Conservation (phyloP, 2,329 filamentous ascomycete genomes). For the Nigrograna mackinnonii region DNA sequence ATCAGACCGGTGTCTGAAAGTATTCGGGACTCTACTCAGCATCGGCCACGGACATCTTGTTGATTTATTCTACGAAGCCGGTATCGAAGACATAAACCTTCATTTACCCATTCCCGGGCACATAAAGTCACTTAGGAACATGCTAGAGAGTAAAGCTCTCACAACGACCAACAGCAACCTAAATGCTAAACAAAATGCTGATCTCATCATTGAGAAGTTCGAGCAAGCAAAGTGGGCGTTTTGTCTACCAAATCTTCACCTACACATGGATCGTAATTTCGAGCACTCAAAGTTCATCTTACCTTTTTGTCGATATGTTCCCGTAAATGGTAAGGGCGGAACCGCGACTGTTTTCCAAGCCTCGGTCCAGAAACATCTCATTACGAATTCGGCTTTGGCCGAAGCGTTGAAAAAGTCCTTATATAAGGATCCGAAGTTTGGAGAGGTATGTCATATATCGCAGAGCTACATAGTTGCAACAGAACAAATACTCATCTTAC, state of each 20-base stretch:
- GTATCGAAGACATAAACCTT: slow-evolving; percentile 17
- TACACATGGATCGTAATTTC: slow-evolving; percentile 10
- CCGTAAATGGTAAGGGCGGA: slow-evolving; percentile 28
- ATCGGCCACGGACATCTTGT: slow-evolving; percentile 19
- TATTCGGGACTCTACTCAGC: slow-evolving; percentile 27
- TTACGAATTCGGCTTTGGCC: slow-evolving; percentile 11
- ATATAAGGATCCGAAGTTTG: slow-evolving; percentile 12
- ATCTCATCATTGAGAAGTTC: slow-evolving; percentile 16
- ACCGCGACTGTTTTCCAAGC: slow-evolving; percentile 28
- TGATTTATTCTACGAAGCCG: slow-evolving; percentile 14
- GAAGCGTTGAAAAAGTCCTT: slow-evolving; percentile 6
- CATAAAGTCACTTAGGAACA: too few relatives aligned
- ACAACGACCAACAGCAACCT: background rate
- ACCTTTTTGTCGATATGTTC: slow-evolving; percentile 19
- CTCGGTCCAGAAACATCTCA: slow-evolving; percentile 18
- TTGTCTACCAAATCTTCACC: slow-evolving; percentile 15
- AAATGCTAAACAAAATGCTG: background rate
- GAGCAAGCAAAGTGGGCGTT: slow-evolving; percentile 23
- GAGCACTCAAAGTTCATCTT: slow-evolving; percentile 15
- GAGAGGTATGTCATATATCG: slow-evolving; percentile 14
- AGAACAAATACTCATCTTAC: too few relatives aligned
- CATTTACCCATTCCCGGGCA: slow-evolving; percentile 1
- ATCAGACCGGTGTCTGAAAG: slow-evolving; percentile 12
- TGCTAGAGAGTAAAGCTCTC: too few relatives aligned
- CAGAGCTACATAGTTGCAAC: too few relatives aligned